phyloP scores from a whole-genome alignment of 1,139 yeast genomes.

The Protomyces inouyei region DNA sequence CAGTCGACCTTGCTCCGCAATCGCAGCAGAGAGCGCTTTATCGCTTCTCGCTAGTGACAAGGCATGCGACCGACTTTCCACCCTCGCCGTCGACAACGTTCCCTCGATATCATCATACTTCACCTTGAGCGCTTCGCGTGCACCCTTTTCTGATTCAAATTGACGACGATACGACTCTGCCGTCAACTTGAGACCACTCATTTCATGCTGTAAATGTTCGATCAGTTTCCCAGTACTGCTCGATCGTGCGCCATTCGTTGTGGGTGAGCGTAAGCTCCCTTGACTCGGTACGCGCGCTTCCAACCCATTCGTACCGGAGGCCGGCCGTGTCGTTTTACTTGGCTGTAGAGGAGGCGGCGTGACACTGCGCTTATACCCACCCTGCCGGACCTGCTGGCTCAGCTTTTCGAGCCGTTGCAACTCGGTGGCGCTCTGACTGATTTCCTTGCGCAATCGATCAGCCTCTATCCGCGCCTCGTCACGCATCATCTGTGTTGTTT shows the following conservation, averaged over 20 bases:
- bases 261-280: neutral
- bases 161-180: conserved; percentile 13
- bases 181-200: conserved; percentile 15
- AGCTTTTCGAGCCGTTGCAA: conserved; percentile 12
- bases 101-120: conserved; percentile 12
- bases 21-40: conserved; percentile 13
- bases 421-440: conserved; percentile 10
- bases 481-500: neutral
- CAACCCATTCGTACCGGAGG: neutral
- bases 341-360: neutral
- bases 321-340: too few species aligned
- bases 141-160: conserved; percentile 18
- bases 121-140: conserved; percentile 19
- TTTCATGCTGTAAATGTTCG: conserved; percentile 27
- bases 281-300: neutral
- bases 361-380: neutral
- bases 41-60: conserved; percentile 4
- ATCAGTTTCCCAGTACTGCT: conserved; percentile 21
- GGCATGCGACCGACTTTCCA: conserved; percentile 7
- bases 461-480: conserved; percentile 11
- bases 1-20: neutral
- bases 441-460: conserved; percentile 13
- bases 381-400: conserved; percentile 15
- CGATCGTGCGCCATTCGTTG: neutral
- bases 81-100: conserved; percentile 16